Conservation (phyloP, 2,329 filamentous ascomycete genomes). For the Colletotrichum navitas region DNA sequence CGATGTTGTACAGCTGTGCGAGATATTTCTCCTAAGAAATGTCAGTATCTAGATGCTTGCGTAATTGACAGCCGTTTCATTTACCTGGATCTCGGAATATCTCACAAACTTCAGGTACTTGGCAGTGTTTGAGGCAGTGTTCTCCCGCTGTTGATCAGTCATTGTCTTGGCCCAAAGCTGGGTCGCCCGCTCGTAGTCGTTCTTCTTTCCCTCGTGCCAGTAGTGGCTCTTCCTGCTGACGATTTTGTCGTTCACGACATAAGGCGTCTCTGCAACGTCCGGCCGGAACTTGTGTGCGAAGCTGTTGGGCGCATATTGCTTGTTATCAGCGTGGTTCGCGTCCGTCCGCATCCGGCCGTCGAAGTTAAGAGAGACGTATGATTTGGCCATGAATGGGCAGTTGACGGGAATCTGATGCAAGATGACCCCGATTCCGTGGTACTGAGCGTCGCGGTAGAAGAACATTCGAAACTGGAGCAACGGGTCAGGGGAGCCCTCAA, state of each 20-base stretch:
- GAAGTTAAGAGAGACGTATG: constrained; percentile 60
- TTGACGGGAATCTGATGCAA: constrained; percentile 62
- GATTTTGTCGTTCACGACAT: constrained; percentile 62
- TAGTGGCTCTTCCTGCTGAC: constrained; percentile 66
- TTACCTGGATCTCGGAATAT: constrained; percentile 57
- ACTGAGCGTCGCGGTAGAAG: constrained; percentile 64
- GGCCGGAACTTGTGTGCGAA: constrained; percentile 65
- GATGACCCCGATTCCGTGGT: constrained; percentile 65
- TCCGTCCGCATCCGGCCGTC: constrained; percentile 63
- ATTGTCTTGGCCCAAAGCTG: constrained; percentile 64
- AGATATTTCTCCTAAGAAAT: constrained; percentile 58
- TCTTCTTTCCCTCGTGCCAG: constrained; percentile 66
- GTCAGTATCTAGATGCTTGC: neutral
- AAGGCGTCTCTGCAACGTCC: constrained; percentile 63
- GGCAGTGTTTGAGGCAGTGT: constrained; percentile 63
- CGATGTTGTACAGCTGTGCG: constrained; percentile 64
- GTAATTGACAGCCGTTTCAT: neutral
- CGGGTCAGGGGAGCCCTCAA: constrained; percentile 61
- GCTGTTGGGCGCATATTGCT: constrained; percentile 65
- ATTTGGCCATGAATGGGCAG: constrained; percentile 57
- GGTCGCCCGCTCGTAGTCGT: constrained; percentile 64
- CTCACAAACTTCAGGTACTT: constrained; percentile 58
- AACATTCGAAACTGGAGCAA: constrained; percentile 64
- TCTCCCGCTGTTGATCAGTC: constrained; percentile 54
- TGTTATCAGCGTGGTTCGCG: constrained; percentile 60